Base-by-base conservation (phyloP, 1,139 yeast genomes). In the Arxiozyma telluris region DNA sequence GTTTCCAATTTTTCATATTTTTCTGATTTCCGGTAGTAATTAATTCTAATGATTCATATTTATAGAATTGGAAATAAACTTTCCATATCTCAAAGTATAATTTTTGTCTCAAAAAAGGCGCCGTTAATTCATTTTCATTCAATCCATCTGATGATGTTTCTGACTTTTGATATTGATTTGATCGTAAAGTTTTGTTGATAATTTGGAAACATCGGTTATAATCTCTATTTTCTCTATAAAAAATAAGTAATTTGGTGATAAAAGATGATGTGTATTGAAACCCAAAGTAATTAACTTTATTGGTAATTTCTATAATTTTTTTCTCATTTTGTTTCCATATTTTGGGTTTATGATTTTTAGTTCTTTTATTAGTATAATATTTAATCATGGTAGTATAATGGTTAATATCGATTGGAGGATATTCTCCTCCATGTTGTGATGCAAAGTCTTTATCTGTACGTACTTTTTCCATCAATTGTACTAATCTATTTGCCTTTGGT, bases 11-110 rank as follows among this genome's bases (percentile, higher is more conserved):
- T 21, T 38, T 34, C 1, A 38, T 15, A 41, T 47, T 47, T 23
- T 23, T 47, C 34, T 34, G 41, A 44, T 23, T 11, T 9, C 49
- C 52, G 8, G 49, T 17, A 6, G 49, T 46, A 20, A 55, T 51
- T 46, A 57, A 48, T 23, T 47, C 50, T 52, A 53, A 44, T n/a
- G 55, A 49, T 41, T 54, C 46, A 3, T 53, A 39, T n/a, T 55
- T 57, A 47, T 61, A 61, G 49, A 61, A 65, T n/a, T 55, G 53
- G 7, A 55, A 55, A 50, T 64, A 66, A 1, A 54, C 53, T 43
- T 55, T 62, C 68, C 69, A 67, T n/a, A 67, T 60, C 38, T 62
- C 64, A 15, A 49, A 38, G 54, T 65, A 66, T 17, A 66, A 51
- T 1, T 57, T 50, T 27, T 56, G 56, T 17, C 63, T 61, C 4